Evolutionary conservation across 768 basidiomycete species (phyloP), one percentile per base, ranked within the genome.

Genomic region (Hysterangium stoloniferum): DNA sequence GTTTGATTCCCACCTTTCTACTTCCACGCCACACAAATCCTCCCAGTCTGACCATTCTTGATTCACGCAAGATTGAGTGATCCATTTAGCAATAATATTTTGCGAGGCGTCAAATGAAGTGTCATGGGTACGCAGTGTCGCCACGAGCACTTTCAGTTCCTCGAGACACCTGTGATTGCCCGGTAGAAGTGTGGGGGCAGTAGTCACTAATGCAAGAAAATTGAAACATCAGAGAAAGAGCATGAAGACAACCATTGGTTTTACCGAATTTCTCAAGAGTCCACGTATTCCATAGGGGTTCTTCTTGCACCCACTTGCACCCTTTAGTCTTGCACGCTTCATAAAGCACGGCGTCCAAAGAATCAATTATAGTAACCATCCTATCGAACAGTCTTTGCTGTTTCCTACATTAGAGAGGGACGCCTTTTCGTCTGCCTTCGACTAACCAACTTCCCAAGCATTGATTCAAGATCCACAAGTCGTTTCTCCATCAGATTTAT

Each of bases 221-320:
- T 45, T 6, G 32, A 22, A 4, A 37, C 24, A 15, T 25, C 19
- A n/a, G 15, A 4, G 29, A 35, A 24, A 20, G 24, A 27, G 40
- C 15, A 25, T 25, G 29, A 42, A 45, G 24, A 38, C 29, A 27
- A 42, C 27, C 19, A 37, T 6, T n/a, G 5, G 35, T 37, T 35
- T 34, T 53, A 85, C 88, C 84, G 51, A 91, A 88, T 64, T 77
- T 84, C 57, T 85, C 82, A 24, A 90, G 66, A 0, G 88, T 71
- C 88, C 88, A 91, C 9, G 87, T 88, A 22, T 77, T 67, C 88
- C 88, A 91, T 37, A 91, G 68, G 1, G 85, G 80, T 53, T 89
- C 84, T 55, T 77, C 70, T 11, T 74, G 71, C 2, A 78, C 81
- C 82, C 84, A 89, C 54, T 71, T 67, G 68, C 77, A 80, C 0